phyloP scores from a whole-genome alignment of 345 rosid genomes.

The Fremontodendron californicum region DNA sequence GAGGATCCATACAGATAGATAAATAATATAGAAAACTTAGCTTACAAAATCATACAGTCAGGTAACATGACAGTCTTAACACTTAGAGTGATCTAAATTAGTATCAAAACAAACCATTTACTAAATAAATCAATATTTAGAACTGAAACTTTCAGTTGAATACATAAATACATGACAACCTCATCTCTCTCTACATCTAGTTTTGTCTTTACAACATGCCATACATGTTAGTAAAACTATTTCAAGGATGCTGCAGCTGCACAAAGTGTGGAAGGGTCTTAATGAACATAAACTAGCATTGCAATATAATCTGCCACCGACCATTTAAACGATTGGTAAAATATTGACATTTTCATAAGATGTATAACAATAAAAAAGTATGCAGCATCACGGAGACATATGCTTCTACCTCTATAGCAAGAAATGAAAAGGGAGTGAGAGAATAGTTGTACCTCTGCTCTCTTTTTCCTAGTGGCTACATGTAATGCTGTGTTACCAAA shows the following conservation, averaged over 20 bases:
- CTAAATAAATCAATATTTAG: not conserved
- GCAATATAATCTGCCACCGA: not conserved
- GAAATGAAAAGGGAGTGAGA: not conserved
- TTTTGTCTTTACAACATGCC: not conserved
- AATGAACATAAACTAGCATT: not conserved
- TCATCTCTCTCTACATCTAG: not conserved
- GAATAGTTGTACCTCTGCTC: conserved; percentile 58
- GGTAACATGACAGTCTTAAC: not conserved
- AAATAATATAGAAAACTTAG: not conserved
- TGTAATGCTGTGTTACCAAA: conserved; percentile 91
- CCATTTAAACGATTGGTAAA: not conserved
- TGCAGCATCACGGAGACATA: not conserved
- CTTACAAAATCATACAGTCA: not conserved
- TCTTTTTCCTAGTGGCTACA: conserved; percentile 86
- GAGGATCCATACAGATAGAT: not conserved
- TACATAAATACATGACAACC: not conserved
- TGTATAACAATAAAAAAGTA: not conserved
- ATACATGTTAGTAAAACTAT: not conserved
- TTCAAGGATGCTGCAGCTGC: not conserved
- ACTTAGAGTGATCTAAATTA: not conserved
- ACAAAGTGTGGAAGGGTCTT: not conserved
- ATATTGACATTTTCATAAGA: not conserved
- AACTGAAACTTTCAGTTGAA: not conserved
- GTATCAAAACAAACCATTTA: not conserved
- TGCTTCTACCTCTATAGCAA: not conserved